A percentile compares a stretch with the other conserved stretches of the same genome.
phyloP scores from a whole-genome alignment of 164 flowering plant genomes.

The Santalum album region DNA sequence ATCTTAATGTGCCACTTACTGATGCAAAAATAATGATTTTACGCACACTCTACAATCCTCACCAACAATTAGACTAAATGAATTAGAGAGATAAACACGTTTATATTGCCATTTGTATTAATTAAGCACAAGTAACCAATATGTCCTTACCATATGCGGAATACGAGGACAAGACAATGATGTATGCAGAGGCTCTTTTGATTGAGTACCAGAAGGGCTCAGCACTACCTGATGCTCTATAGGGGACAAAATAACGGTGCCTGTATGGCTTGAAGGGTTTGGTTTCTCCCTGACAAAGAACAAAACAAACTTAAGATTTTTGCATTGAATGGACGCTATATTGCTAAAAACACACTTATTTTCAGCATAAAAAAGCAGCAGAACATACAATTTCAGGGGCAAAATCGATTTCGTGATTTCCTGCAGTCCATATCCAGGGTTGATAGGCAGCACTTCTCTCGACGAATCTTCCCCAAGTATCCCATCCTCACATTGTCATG shows the following conservation, averaged over 20 bases:
- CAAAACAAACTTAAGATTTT: no score
- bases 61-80: no score
- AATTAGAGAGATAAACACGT: no score
- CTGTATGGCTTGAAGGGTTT: conserved; percentile 48
- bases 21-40: no score
- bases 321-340: no score
- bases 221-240: conserved; percentile 40
- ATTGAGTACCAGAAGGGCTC: conserved; percentile 60
- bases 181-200: conserved; percentile 64
- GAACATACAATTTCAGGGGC: conserved; percentile 40
- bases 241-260: conserved; percentile 43
- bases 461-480: conserved; percentile 57
- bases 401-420: conserved; percentile 62
- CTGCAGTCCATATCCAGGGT: conserved; percentile 72
- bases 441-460: conserved; percentile 60
- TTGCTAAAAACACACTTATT: no score
- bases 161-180: conserved; percentile 56
- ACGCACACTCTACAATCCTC: no score
- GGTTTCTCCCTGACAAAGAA: conserved; percentile 41
- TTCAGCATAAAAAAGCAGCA: no score
- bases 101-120: no score
- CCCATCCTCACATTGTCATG: conserved; percentile 54
- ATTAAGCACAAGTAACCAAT: no score
- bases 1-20: no score
- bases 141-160: conserved; percentile 44